Percentiles rank a stretch among this genome's conserved stretches.
Conservation (phyloP, 176 grass and related monocot species). For the Raddia guianensis region DNA sequence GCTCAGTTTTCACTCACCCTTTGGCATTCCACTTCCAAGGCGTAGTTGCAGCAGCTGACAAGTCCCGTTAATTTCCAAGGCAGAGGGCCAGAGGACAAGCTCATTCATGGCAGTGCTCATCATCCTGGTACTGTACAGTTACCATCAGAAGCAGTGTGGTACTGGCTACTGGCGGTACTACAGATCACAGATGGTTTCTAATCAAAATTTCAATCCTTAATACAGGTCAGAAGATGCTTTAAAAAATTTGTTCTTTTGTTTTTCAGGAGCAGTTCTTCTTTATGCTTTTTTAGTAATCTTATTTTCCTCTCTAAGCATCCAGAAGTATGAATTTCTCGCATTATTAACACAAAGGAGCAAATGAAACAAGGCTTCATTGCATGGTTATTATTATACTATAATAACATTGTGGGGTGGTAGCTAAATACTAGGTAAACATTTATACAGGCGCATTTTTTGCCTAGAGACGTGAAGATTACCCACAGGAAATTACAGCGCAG, state of each 20-base stretch:
- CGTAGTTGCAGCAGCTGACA: background rate
- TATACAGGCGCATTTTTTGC: conserved; percentile 16
- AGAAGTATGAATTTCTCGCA: too few relatives aligned
- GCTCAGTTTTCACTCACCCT: too few relatives aligned
- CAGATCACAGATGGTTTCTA: background rate
- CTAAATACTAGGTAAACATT: conserved; percentile 10
- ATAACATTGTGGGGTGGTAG: background rate
- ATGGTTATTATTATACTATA: background rate
- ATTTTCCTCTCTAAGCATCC: too few relatives aligned
- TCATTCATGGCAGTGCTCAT: conserved; percentile 4
- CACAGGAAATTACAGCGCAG: conserved; percentile 32
- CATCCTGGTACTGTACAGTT: background rate
- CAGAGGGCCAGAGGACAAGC: conserved; percentile 22
- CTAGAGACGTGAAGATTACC: background rate
- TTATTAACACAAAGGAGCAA: too few relatives aligned
- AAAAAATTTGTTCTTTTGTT: too few relatives aligned
- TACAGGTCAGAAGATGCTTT: too few relatives aligned
- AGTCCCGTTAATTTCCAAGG: background rate
- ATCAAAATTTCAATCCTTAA: too few relatives aligned
- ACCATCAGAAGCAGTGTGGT: background rate
- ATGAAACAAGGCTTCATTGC: too few relatives aligned
- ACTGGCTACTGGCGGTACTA: too few relatives aligned
- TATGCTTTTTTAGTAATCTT: too few relatives aligned
- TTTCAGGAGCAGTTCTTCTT: too few relatives aligned
- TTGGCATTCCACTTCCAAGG: too few relatives aligned